A percentile compares a stretch with the other conserved stretches of the same genome.
phyloP scores from a whole-genome alignment of 148 eudicot species.

The Camellia japonica region DNA sequence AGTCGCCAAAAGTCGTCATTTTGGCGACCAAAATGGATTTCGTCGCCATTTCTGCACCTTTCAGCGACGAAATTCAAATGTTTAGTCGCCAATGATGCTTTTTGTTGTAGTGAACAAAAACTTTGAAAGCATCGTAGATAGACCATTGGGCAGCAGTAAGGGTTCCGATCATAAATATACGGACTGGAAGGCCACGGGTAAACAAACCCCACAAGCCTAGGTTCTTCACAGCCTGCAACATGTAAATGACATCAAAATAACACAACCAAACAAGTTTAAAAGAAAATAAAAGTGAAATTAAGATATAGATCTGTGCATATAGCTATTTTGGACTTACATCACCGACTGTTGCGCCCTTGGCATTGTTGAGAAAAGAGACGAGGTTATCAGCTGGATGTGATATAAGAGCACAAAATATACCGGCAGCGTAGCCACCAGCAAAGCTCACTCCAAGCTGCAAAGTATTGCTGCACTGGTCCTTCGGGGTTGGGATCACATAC shows the following conservation, averaged over 20 bases:
- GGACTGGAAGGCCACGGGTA: slow-evolving; percentile 35
- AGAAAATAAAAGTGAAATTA: no score
- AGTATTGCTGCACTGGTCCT: slow-evolving; percentile 36
- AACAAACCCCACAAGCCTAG: slow-evolving; percentile 28
- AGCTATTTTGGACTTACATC: slow-evolving; percentile 24
- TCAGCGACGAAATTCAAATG: no score
- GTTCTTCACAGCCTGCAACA: slow-evolving; percentile 29
- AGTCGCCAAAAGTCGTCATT: no score
- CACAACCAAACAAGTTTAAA: not conserved
- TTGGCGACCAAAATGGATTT: no score
- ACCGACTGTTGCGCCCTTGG: slow-evolving; percentile 36
- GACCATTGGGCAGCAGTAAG: slow-evolving; percentile 32
- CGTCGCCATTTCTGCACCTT: no score
- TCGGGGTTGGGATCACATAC: slow-evolving; percentile 34
- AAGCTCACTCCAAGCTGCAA: slow-evolving; percentile 44
- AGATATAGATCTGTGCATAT: not conserved
- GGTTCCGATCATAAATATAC: slow-evolving; percentile 29
- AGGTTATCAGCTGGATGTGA: slow-evolving; percentile 44
- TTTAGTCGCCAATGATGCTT: no score
- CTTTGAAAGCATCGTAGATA: slow-evolving; percentile 30
- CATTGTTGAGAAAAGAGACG: slow-evolving; percentile 40
- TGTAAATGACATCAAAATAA: not conserved
- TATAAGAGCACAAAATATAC: slow-evolving; percentile 29
- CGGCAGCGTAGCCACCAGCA: slow-evolving; percentile 34
- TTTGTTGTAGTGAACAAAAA: no score